Evolutionary conservation across 129 eudicot genomes (phyloP).

Genomic region (Rutidosis leptorrhynchoides): DNA sequence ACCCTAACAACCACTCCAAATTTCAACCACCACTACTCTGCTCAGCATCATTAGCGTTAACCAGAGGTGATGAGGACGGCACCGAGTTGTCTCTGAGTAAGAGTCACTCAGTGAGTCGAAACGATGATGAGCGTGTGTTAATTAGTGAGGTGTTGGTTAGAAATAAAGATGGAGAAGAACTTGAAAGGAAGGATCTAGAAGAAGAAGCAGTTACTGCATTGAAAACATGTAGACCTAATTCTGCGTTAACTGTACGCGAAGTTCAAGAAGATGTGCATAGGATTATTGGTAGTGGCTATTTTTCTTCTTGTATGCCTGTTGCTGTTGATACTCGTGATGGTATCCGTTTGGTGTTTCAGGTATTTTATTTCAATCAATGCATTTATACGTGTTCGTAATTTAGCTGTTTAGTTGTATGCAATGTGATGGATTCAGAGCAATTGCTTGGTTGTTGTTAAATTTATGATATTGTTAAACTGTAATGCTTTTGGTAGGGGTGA

Average conservation of each 20-base stretch:
- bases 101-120: conserved; percentile 33
- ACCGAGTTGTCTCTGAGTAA: conserved; percentile 31
- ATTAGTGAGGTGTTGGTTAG: conserved; percentile 91
- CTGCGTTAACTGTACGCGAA: conserved; percentile 82
- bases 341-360: conserved; percentile 90
- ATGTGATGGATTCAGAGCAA: not conserved
- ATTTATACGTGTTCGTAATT: not conserved
- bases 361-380: conserved; percentile 22
- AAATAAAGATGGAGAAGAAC: conserved; percentile 90
- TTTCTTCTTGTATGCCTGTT: conserved; percentile 80
- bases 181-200: conserved; percentile 91
- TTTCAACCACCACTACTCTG: conserved; percentile 33
- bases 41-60: conserved; percentile 54
- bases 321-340: conserved; percentile 98
- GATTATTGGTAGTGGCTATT: conserved; percentile 84
- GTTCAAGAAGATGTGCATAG: conserved; percentile 97
- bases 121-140: conserved; percentile 80
- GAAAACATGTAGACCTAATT: conserved; percentile 75
- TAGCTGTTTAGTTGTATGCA: not conserved
- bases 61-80: conserved; percentile 37
- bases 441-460: not conserved
- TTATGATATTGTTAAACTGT: not conserved
- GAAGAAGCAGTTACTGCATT: conserved; percentile 72
- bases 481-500: not conserved
- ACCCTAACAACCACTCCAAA: not conserved